Percentiles rank a stretch among this genome's conserved stretches.
Evolutionary conservation across 495 filamentous ascomycete genomes (phyloP).

Genomic region (Viridothelium virens): DNA sequence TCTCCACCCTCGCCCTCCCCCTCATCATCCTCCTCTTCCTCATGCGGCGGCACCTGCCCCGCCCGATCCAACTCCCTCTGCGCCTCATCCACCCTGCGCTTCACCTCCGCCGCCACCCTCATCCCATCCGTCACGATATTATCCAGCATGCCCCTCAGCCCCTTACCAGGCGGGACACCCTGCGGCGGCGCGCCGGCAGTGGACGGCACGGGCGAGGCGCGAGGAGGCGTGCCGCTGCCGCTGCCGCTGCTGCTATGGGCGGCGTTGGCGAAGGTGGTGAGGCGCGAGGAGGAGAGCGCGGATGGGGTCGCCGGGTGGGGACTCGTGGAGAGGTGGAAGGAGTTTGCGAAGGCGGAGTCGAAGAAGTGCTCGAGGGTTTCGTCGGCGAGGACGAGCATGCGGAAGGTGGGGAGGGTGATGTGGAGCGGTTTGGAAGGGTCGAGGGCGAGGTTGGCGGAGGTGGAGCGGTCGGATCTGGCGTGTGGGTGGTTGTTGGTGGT

Average conservation of each 20-base stretch:
- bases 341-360: slow-evolving; percentile 67
- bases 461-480: slow-evolving; percentile 44
- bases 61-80: slow-evolving; percentile 76
- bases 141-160: slow-evolving; percentile 84
- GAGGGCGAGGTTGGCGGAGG: slow-evolving; percentile 74
- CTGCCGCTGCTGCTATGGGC: slow-evolving; percentile 36
- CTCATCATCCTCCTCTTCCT: slow-evolving; percentile 56
- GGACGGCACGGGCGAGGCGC: slow-evolving; percentile 15
- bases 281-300: slow-evolving; percentile 42
- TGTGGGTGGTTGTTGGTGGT: slow-evolving; percentile 5
- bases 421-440: slow-evolving; percentile 87
- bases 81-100: slow-evolving; percentile 86
- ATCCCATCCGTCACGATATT: slow-evolving; percentile 97
- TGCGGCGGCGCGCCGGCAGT: slow-evolving; percentile 37
- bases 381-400: slow-evolving; percentile 96
- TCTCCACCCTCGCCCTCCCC: slow-evolving; percentile 59
- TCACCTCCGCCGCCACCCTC: slow-evolving; percentile 85
- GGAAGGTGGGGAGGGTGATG: slow-evolving; percentile 95
- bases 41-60: slow-evolving; percentile 41
- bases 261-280: slow-evolving; percentile 69
- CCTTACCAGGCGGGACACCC: slow-evolving; percentile 59
- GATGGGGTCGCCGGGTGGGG: slow-evolving; percentile 33
- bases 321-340: slow-evolving; percentile 56
- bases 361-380: slow-evolving; percentile 95
- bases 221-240: slow-evolving; percentile 23